Evolutionary conservation across 768 basidiomycete genomes (phyloP), one percentile per base, ranked within the genome.

Genomic region (Trametes gibbosa): DNA sequence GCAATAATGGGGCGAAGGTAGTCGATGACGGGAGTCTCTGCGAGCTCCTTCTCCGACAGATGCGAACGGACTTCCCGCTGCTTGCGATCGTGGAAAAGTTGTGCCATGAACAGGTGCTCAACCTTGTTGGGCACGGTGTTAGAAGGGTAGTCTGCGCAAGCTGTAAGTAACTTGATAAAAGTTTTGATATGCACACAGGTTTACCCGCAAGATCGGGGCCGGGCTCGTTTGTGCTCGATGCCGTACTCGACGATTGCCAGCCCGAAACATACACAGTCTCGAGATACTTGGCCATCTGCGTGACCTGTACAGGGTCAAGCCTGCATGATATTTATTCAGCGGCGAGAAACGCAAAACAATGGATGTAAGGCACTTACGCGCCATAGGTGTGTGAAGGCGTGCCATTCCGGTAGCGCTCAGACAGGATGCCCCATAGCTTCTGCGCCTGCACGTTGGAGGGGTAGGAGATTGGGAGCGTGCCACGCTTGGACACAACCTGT

Each of bases 71-170:
- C 83, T 70, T 94, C 90, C 54, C 85, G 87, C 72, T 98, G 96
- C 74, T 97, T 98, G 64, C 96, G 89, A 77, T 99, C 97, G 72
- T 99, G 97, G 86, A 98, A 98, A 42, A 98, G 86, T 72, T 98
- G 97, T 0, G 97, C 96, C 81, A 89, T 84, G 84, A 98, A 98
- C 53, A 98, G 81, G 63, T 98, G 97, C 72, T 98, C 93, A 63
- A 98, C 97, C 80, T 98, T 98, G 81, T 92, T 93, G 2, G 97
- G 97, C 0, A 98, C 96, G 21, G 97, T 98, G 79, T 98, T 98
- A 50, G 91, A 96, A 1, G 97, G 97, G 76, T 98, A 98, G 73
- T 98, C 95, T 93, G 58, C 6, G 19, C 19, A 7, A 17, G 34
- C 56, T 21, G 21, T 45, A 10, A 45, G 43, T 45, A 21, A 8